A percentile compares a stretch with the other conserved stretches of the same genome.
These are phyloP conservation scores for Volvox reticuliferus DNA, from an alignment of 139 green algal species.

Conservation along the genomic window DNA sequence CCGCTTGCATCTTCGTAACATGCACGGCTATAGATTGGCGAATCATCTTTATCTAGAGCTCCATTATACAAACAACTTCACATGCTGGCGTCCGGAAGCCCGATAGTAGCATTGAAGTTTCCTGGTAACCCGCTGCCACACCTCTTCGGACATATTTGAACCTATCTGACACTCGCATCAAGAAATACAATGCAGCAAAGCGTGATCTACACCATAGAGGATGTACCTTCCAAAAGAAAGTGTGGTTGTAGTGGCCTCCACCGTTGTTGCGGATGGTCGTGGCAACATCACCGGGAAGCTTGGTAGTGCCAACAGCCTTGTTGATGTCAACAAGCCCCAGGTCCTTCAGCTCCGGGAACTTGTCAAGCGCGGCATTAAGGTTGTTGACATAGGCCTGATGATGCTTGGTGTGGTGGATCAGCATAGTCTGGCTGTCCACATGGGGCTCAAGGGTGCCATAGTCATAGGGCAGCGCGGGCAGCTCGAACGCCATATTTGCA, in stretches of 20 bases:
- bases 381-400: slow-evolving; percentile 88
- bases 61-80: too few relatives aligned
- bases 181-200: neutral
- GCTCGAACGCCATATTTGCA: slow-evolving; percentile 51
- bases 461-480: slow-evolving; percentile 79
- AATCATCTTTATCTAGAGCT: too few relatives aligned
- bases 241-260: slow-evolving; percentile 74
- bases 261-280: slow-evolving; percentile 80
- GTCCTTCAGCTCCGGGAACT: slow-evolving; percentile 74
- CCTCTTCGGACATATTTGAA: neutral
- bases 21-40: too few relatives aligned
- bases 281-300: slow-evolving; percentile 70
- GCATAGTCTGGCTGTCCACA: slow-evolving; percentile 88
- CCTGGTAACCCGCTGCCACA: neutral
- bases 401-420: slow-evolving; percentile 86
- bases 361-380: slow-evolving; percentile 80
- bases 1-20: too few relatives aligned
- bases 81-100: too few relatives aligned
- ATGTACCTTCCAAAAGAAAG: slow-evolving; percentile 69
- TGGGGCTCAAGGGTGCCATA: slow-evolving; percentile 82
- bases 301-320: slow-evolving; percentile 62
- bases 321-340: slow-evolving; percentile 77
- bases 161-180: neutral
- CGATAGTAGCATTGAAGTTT: too few relatives aligned
- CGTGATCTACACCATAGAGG: too few relatives aligned